These are phyloP conservation scores for Citrullus colocynthis DNA, from an alignment of 306 rosid genomes.

Conservation along the genomic window DNA sequence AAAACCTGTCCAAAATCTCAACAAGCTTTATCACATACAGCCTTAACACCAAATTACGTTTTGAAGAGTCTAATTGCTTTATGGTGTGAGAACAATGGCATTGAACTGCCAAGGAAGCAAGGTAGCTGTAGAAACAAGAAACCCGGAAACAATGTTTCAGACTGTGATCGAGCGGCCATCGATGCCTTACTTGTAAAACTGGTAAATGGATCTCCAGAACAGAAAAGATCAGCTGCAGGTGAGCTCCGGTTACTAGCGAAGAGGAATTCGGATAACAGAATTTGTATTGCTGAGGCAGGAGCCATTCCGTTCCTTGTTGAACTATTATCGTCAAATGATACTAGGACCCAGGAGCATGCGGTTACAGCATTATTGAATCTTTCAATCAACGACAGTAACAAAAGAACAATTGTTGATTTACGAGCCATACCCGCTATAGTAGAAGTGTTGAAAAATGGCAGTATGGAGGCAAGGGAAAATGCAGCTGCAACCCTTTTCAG, in stretches of 20 bases:
- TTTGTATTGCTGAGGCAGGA: constrained; percentile 96
- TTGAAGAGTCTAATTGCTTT: constrained; percentile 85
- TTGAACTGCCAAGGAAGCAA: constrained; percentile 75
- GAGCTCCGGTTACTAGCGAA: constrained; percentile 93
- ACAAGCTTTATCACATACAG: constrained; percentile 72
- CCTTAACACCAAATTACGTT: constrained; percentile 92
- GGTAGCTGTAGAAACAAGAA: constrained; percentile 55
- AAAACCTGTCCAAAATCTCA: constrained; percentile 95
- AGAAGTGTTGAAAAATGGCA: constrained; percentile 77
- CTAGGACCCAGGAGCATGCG: constrained; percentile 92
- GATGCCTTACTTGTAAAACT: constrained; percentile 43
- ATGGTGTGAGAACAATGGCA: constrained; percentile 97
- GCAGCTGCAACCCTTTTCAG: constrained; percentile 99
- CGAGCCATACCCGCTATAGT: constrained; percentile 95
- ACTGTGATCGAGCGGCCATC: constrained; percentile 66
- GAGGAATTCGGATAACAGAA: constrained; percentile 85
- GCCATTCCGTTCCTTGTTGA: constrained; percentile 93
- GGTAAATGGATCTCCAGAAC: constrained; percentile 49
- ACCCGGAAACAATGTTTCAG: constrained; percentile 56
- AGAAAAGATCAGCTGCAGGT: constrained; percentile 88
- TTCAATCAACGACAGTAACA: constrained; percentile 76
- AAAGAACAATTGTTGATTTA: constrained; percentile 77
- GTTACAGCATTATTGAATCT: constrained; percentile 96
- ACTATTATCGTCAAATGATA: constrained; percentile 55
- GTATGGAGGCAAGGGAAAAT: constrained; percentile 97